Base-by-base conservation (phyloP, 83 land plant species). In the Thuja plicata region DNA sequence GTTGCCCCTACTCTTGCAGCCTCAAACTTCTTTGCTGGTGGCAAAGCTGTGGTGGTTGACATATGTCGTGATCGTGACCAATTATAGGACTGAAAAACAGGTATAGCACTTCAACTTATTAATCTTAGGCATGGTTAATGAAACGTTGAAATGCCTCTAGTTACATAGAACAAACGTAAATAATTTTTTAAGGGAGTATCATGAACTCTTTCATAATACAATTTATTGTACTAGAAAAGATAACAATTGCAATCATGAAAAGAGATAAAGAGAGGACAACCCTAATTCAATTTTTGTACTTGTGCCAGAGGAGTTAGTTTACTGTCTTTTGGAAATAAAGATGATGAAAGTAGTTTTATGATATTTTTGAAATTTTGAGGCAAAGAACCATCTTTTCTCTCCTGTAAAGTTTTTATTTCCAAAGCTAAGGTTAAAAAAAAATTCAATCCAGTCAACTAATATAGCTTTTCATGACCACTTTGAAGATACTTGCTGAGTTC, bases 1-100 rank as follows among this genome's bases (percentile, higher is more conserved):
- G 89, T 88, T 86, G 90, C 66, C 5, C 93, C 94, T 35, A 90
- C 92, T 45, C 90, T 91, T 88, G 90, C 35, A 41, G 57, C 57
- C 38, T 62, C 88, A 16, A 87, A 48, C 52, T 82, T 86, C 4
- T 48, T 89, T 52, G 89, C 60, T 45, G 79, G 70, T 45, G 62
- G 35, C 24, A 91, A 19, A 40, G 91, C 35, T 35, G 89, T 60
- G 7, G 84, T 11, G 37, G 91, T 84, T 41, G 92, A 87, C 90
- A 91, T 89, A 30, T 89, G 77, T 70, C 73, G 88, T 78, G 88
- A 88, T 62, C 52, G 43, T 11, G 16, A 87, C 5, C 62, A 81
- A 86, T 77, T 62, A 35, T 87, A 32, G 34, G 32, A 45, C 89
- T 89, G 84, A 71, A 78, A 43, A 52, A 76, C 85, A 83, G 24